A percentile compares a stretch with the other conserved stretches of the same genome.
These are phyloP conservation scores for Naganishia onofrii DNA, from an alignment of 768 basidiomycete species.

Conservation along the genomic window DNA sequence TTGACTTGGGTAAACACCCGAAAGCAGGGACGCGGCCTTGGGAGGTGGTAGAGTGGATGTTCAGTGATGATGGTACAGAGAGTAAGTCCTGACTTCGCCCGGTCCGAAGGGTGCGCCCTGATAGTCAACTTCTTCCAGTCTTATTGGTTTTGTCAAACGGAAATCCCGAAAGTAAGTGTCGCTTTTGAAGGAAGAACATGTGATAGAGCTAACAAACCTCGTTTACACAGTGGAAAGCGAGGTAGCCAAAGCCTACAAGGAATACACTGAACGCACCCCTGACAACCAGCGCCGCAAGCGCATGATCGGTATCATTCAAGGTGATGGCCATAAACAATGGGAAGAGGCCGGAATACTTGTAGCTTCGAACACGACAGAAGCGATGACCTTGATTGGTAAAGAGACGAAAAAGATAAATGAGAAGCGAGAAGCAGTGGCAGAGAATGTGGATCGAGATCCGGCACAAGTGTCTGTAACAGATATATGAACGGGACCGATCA, in stretches of 20 bases:
- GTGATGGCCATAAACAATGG: not conserved
- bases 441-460: not conserved
- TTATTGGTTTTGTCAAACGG: slow-evolving; percentile 3
- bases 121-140: not conserved
- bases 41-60: slow-evolving; percentile 17
- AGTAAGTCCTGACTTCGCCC: not conserved
- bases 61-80: slow-evolving; percentile 21
- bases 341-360: slow-evolving; percentile 18
- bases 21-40: slow-evolving; percentile 14
- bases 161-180: slow-evolving; percentile 7
- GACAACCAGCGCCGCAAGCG: slow-evolving; percentile 24
- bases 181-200: not conserved
- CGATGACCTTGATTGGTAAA: not conserved
- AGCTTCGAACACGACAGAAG: not conserved
- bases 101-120: not conserved
- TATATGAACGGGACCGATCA: not conserved
- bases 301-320: slow-evolving; percentile 5
- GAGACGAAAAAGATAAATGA: slow-evolving; percentile 14
- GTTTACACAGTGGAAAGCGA: slow-evolving; percentile 5
- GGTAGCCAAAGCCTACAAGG: slow-evolving; percentile 6
- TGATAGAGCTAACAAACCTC: not conserved
- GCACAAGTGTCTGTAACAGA: slow-evolving; percentile 17
- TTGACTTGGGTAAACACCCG: not conserved
- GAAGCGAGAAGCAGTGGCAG: slow-evolving; percentile 10
- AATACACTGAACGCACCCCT: slow-evolving; percentile 7